These are phyloP conservation scores for Boletus fagicola DNA, from an alignment of 768 basidiomycete genomes.

Conservation along the genomic window DNA sequence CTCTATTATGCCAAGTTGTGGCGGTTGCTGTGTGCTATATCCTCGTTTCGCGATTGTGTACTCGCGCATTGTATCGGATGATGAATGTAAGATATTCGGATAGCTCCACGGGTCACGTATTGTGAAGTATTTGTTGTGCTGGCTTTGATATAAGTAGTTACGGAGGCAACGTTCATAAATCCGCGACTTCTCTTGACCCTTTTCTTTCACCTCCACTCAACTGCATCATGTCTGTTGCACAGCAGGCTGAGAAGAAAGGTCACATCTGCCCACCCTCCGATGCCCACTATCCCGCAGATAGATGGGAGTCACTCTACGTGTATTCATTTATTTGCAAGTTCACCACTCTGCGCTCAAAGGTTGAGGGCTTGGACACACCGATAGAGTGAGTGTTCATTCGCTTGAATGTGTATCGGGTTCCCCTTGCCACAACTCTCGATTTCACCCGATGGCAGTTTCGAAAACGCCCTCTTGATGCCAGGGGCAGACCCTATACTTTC, in stretches of 20 bases:
- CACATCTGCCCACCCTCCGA: constrained; percentile 55
- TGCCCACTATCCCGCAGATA: constrained; percentile 72
- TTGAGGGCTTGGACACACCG: constrained; percentile 75
- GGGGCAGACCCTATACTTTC: constrained; percentile 74
- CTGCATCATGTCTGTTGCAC: constrained; percentile 39
- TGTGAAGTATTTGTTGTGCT: constrained; percentile 36
- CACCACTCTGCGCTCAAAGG: constrained; percentile 68
- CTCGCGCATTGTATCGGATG: constrained; percentile 13
- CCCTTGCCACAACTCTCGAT: constrained; percentile 34
- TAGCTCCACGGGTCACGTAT: constrained; percentile 29
- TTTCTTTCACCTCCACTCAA: constrained; percentile 33
- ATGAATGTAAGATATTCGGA: constrained; percentile 27
- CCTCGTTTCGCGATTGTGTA: constrained; percentile 22
- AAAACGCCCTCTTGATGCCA: constrained; percentile 70
- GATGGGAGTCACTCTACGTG: constrained; percentile 85
- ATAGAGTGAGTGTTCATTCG: constrained; percentile 67
- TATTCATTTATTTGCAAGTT: constrained; percentile 85
- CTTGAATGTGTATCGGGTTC: constrained; percentile 17
- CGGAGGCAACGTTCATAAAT: constrained; percentile 34
- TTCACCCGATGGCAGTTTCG: constrained; percentile 53
- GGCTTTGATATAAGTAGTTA: constrained; percentile 39
- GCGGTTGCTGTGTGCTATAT: constrained; percentile 17
- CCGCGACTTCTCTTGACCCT: constrained; percentile 36
- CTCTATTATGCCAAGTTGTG: constrained; percentile 18
- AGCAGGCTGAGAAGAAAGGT: constrained; percentile 45